These are phyloP conservation scores for Blastobotrys apis DNA, from an alignment of 1,139 yeast genomes.

Conservation along the genomic window DNA sequence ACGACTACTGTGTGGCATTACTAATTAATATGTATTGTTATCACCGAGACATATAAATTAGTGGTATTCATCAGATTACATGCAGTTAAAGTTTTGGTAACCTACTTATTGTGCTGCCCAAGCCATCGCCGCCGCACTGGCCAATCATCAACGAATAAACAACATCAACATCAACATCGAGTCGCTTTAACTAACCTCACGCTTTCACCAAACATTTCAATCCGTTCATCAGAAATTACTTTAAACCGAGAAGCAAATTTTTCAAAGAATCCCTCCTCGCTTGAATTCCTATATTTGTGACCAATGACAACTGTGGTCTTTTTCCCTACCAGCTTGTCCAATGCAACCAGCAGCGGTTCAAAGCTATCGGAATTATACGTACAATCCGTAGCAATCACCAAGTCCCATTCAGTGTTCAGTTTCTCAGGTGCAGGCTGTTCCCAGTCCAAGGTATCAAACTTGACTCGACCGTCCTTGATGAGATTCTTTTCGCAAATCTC, in stretches of 20 bases:
- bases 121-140: too few species aligned
- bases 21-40: too few species aligned
- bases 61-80: too few species aligned
- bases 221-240: conserved; percentile 5
- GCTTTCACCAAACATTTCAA: conserved; percentile 13
- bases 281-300: conserved; percentile 23
- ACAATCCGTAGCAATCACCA: conserved; percentile 32
- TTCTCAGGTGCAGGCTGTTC: conserved; percentile 7
- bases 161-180: too few species aligned
- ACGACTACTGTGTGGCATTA: not conserved
- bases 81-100: too few species aligned
- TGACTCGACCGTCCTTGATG: conserved; percentile 14
- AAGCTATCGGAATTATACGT: conserved; percentile 32
- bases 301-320: conserved; percentile 24
- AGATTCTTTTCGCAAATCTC: conserved; percentile 27
- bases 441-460: conserved; percentile 19
- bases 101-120: too few species aligned
- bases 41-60: too few species aligned
- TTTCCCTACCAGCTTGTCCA: conserved; percentile 18
- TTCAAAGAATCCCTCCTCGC: conserved; percentile 11
- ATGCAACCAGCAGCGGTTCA: conserved; percentile 24
- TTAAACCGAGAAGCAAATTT: conserved; percentile 4
- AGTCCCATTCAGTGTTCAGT: conserved; percentile 18
- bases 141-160: too few species aligned
- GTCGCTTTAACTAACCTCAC: conserved; percentile 11